Conservation (phyloP, 1,139 yeast genomes). For the Taphrina flavorubra region DNA sequence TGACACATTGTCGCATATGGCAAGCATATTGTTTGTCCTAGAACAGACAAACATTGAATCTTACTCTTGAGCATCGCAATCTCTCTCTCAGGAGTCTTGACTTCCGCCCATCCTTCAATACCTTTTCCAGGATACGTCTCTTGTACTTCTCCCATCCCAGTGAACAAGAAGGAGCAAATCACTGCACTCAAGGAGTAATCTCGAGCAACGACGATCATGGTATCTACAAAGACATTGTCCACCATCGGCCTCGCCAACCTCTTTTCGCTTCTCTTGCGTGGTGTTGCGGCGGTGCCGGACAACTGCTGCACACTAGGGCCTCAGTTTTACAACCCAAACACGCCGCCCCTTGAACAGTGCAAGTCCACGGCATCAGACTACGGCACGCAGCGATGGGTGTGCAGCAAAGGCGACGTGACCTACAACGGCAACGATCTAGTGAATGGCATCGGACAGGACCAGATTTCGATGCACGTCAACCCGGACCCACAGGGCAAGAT, state of each 20-base stretch:
- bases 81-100: no score
- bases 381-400: constrained; percentile 8
- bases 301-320: constrained; percentile 16
- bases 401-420: constrained; percentile 4
- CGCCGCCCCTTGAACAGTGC: not conserved
- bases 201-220: not conserved
- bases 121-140: no score
- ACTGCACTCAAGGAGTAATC: no score
- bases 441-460: not conserved
- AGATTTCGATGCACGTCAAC: constrained; percentile 9
- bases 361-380: not conserved
- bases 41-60: not conserved
- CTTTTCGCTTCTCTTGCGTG: not conserved
- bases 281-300: constrained; percentile 7
- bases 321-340: not conserved
- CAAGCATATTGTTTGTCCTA: not conserved
- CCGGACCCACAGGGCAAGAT: constrained; percentile 1
- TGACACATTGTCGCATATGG: no score
- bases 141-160: not conserved
- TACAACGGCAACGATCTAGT: constrained; percentile 11
- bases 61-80: not conserved
- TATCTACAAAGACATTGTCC: not conserved
- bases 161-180: not conserved
- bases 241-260: not conserved
- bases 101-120: no score